These are phyloP conservation scores for Nectriaceae sp. DNA, from an alignment of 2,329 filamentous ascomycete species.

Conservation along the genomic window DNA sequence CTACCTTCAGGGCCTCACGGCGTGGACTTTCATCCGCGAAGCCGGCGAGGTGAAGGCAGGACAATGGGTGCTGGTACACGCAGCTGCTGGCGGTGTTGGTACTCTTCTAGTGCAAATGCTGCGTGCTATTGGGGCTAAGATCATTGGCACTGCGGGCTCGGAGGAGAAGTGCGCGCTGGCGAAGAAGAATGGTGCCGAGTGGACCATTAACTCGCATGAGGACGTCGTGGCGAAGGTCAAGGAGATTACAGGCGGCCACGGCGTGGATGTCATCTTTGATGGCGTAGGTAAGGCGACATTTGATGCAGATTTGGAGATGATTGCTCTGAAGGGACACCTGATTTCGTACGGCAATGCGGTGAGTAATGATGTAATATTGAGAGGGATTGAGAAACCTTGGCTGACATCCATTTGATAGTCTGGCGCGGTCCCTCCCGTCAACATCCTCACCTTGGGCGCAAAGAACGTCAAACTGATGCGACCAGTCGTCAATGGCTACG, in stretches of 20 bases:
- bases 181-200: conserved; percentile 68
- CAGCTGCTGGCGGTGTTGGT: conserved; percentile 82
- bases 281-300: conserved; percentile 85
- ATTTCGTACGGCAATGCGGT: conserved; percentile 80
- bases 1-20: conserved; percentile 81
- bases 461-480: conserved; percentile 80
- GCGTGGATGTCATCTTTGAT: conserved; percentile 80
- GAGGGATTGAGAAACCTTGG: not conserved
- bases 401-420: conserved; percentile 36
- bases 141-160: conserved; percentile 78
- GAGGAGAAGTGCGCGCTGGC: conserved; percentile 73
- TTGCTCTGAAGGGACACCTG: conserved; percentile 76
- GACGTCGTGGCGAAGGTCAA: conserved; percentile 60
- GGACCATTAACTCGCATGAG: conserved; percentile 69
- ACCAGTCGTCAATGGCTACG: conserved; percentile 73
- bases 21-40: conserved; percentile 77
- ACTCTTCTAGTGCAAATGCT: conserved; percentile 76
- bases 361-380: conserved; percentile 35
- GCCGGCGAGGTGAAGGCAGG: conserved; percentile 73
- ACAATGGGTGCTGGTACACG: conserved; percentile 83
- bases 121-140: conserved; percentile 68
- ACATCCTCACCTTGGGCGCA: conserved; percentile 55
- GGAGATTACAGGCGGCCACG: conserved; percentile 71
- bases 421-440: conserved; percentile 73
- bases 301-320: conserved; percentile 72